Conservation (phyloP, 2,329 filamentous ascomycete genomes). For the Xylogone sp. region DNA sequence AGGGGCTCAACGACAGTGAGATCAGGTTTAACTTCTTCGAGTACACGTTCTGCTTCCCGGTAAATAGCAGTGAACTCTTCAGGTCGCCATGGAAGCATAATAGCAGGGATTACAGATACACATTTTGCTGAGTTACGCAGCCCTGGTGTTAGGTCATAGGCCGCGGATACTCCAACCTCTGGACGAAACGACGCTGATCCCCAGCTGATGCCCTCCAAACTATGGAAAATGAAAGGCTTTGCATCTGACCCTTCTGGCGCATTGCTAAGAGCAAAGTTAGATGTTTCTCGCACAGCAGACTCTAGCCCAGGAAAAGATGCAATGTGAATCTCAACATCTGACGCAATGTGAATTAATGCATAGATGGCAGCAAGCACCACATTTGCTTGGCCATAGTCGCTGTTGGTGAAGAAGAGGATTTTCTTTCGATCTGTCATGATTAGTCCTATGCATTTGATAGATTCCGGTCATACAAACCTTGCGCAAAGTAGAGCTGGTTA, state of each 20-base stretch:
- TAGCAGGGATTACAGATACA: background rate
- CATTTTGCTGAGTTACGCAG: background rate
- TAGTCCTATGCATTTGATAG: too few relatives aligned
- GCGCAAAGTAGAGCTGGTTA: too few relatives aligned
- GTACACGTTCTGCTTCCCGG: background rate
- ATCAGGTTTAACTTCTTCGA: background rate
- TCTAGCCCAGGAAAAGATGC: conserved; percentile 23
- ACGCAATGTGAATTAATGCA: conserved; percentile 29
- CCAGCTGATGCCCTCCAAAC: background rate
- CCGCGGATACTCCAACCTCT: background rate
- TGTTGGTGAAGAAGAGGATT: conserved; percentile 38
- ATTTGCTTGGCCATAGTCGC: conserved; percentile 40
- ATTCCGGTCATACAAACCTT: too few relatives aligned
- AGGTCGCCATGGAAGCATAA: background rate
- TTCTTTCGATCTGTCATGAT: background rate
- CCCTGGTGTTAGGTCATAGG: background rate
- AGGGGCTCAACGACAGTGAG: conserved; percentile 1
- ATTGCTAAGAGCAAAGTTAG: background rate
- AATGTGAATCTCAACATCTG: conserved; percentile 35
- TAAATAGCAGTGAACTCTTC: conserved; percentile 1
- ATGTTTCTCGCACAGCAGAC: background rate
- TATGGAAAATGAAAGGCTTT: background rate
- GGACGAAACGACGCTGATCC: background rate
- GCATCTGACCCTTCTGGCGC: background rate
- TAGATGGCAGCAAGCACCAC: conserved; percentile 36